phyloP scores from a whole-genome alignment of 2,329 filamentous ascomycete genomes.

The Leptographium flavum region DNA sequence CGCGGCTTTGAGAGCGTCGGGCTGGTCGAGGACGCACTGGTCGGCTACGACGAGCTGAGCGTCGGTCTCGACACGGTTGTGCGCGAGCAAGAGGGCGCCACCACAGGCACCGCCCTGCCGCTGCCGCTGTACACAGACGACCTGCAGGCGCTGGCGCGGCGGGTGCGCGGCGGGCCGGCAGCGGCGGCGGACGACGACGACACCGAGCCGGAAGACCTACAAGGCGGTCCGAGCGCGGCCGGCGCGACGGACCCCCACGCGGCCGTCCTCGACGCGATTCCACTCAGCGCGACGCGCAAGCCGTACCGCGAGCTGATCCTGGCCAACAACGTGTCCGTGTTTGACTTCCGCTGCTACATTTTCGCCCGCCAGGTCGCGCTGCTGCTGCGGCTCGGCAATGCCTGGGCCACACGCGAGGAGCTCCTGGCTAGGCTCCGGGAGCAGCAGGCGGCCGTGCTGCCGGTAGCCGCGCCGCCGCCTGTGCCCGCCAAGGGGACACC shows the following conservation, averaged over 20 bases:
- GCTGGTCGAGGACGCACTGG: slow-evolving; percentile 84
- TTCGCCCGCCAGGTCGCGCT: slow-evolving; percentile 80
- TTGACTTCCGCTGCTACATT: slow-evolving; percentile 89
- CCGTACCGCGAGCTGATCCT: slow-evolving; percentile 85
- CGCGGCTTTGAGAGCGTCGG: slow-evolving; percentile 93
- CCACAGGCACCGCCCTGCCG: slow-evolving; percentile 37
- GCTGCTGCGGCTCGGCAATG: slow-evolving; percentile 70
- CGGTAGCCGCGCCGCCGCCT: slow-evolving; percentile 36
- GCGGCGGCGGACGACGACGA: too few species aligned
- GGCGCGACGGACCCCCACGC: slow-evolving; percentile 17
- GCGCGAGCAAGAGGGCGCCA: slow-evolving; percentile 47
- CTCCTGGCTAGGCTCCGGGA: slow-evolving; percentile 46
- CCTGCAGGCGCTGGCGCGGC: slow-evolving; percentile 44
- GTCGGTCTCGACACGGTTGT: slow-evolving; percentile 75
- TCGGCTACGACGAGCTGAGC: slow-evolving; percentile 87
- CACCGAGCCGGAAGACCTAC: slow-evolving; percentile 34
- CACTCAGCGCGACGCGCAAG: slow-evolving; percentile 53
- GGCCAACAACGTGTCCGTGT: slow-evolving; percentile 86
- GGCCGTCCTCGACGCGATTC: slow-evolving; percentile 32
- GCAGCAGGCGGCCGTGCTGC: slow-evolving; percentile 43
- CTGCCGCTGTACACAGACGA: slow-evolving; percentile 63
- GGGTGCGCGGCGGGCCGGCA: too few species aligned
- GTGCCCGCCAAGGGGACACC: slow-evolving; percentile 35
- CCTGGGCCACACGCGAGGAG: slow-evolving; percentile 47
- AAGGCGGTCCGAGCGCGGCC: too few species aligned